Conservation (phyloP, 2,329 filamentous ascomycete species). For the Aspergillus oerlinghausenensis region DNA sequence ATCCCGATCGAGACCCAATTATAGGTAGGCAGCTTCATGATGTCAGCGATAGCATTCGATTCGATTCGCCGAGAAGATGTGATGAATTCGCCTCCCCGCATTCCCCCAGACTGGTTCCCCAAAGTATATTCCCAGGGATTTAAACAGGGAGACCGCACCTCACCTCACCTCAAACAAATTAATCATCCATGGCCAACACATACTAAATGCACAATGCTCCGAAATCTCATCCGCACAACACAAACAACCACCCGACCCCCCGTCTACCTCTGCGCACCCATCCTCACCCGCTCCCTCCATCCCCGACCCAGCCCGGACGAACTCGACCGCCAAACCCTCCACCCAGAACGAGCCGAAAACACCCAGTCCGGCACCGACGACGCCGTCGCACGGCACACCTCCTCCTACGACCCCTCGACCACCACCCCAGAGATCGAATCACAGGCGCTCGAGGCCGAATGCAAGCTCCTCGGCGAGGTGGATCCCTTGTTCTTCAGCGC, state of each 20-base stretch:
- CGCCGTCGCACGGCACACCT: slow-evolving; percentile 21
- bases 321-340: slow-evolving; percentile 16
- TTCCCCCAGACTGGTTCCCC: neutral
- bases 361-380: slow-evolving; percentile 25
- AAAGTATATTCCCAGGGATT: neutral
- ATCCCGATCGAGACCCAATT: neutral
- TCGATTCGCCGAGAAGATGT: neutral
- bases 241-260: neutral
- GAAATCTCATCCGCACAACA: neutral
- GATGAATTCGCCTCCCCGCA: neutral
- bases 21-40: neutral
- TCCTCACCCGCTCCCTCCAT: neutral
- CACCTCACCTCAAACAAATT: neutral
- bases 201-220: neutral
- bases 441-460: slow-evolving; percentile 19
- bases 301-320: neutral
- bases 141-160: neutral
- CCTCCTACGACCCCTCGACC: slow-evolving; percentile 22
- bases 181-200: neutral
- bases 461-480: slow-evolving; percentile 16
- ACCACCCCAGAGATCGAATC: slow-evolving; percentile 19
- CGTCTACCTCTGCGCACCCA: neutral
- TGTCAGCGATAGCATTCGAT: neutral
- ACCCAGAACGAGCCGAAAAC: slow-evolving; percentile 17
- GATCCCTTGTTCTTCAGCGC: slow-evolving; percentile 22